A percentile compares a stretch with the other conserved stretches of the same genome.
phyloP scores from a whole-genome alignment of 768 basidiomycete genomes.

The Kwoniella bestiolae region DNA sequence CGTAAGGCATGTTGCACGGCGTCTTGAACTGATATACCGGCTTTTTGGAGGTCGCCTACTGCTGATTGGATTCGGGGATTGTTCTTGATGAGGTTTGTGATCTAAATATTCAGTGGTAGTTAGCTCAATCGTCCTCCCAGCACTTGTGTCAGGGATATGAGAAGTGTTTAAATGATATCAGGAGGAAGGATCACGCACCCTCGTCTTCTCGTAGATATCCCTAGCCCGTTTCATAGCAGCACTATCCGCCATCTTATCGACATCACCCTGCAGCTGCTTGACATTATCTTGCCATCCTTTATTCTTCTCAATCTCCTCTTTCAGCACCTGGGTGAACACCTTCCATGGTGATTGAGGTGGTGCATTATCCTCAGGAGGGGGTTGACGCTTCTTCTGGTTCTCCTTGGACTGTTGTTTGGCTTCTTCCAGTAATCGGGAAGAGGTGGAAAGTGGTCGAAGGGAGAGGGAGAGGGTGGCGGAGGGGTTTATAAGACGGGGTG shows the following conservation, averaged over 20 bases:
- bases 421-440: conserved; percentile 25
- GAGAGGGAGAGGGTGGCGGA: conserved; percentile 1
- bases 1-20: conserved; percentile 90
- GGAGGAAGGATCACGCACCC: conserved; percentile 63
- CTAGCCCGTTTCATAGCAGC: conserved; percentile 91
- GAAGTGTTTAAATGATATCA: not conserved
- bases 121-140: no score
- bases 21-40: conserved; percentile 71
- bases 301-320: conserved; percentile 90
- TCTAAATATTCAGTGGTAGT: conserved; percentile 63
- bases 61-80: conserved; percentile 90
- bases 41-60: conserved; percentile 86
- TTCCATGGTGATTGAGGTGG: conserved; percentile 79
- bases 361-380: conserved; percentile 33
- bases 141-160: no score
- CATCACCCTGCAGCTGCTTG: conserved; percentile 95
- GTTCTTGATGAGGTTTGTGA: conserved; percentile 92
- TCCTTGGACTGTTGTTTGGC: conserved; percentile 18
- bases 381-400: conserved; percentile 10
- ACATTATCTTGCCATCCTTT: conserved; percentile 94
- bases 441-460: conserved; percentile 26
- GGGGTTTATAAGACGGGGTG: conserved; percentile 13
- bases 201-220: conserved; percentile 89
- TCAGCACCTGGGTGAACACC: conserved; percentile 91
- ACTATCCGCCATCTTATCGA: conserved; percentile 94